A percentile compares a stretch with the other conserved stretches of the same genome.
phyloP scores from a whole-genome alignment of 2,329 filamentous ascomycete species.

The Diaporthe citrichinensis region DNA sequence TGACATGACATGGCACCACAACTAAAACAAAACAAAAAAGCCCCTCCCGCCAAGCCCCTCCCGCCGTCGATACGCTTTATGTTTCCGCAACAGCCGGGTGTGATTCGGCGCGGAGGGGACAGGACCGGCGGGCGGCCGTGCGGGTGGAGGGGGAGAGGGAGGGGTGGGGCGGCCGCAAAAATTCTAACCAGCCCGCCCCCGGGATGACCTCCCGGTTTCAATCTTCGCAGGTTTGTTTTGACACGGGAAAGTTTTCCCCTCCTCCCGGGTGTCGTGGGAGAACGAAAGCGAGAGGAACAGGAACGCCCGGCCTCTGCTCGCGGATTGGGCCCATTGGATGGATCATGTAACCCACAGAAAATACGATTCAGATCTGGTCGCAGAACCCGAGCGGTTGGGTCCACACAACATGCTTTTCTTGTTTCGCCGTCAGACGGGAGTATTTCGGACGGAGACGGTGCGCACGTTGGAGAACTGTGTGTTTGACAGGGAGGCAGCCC shows the following conservation, averaged over 20 bases:
- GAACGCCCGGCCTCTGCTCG: neutral
- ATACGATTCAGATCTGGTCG: slow-evolving; percentile 25
- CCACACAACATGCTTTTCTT: slow-evolving; percentile 24
- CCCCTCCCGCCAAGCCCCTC: too few species aligned
- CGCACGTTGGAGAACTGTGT: neutral
- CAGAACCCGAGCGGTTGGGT: slow-evolving; percentile 19
- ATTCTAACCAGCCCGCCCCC: neutral
- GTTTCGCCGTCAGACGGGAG: slow-evolving; percentile 13
- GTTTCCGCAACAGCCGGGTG: neutral
- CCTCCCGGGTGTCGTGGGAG: neutral
- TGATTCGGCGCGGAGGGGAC: neutral
- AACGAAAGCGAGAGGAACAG: neutral
- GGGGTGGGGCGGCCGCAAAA: neutral
- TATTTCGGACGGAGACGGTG: neutral
- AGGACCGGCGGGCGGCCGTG: neutral
- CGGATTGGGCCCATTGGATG: neutral
- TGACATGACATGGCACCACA: neutral
- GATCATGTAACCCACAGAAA: neutral
- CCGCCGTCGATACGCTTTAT: neutral
- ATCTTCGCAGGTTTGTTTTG: neutral
- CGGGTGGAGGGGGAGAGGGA: neutral
- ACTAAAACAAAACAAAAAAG: neutral
- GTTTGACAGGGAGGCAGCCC: slow-evolving; percentile 13
- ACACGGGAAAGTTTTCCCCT: neutral
- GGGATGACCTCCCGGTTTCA: slow-evolving; percentile 1